Evolutionary conservation across 805 yeast genomes (phyloP).

Genomic region (Candida boleticola): DNA sequence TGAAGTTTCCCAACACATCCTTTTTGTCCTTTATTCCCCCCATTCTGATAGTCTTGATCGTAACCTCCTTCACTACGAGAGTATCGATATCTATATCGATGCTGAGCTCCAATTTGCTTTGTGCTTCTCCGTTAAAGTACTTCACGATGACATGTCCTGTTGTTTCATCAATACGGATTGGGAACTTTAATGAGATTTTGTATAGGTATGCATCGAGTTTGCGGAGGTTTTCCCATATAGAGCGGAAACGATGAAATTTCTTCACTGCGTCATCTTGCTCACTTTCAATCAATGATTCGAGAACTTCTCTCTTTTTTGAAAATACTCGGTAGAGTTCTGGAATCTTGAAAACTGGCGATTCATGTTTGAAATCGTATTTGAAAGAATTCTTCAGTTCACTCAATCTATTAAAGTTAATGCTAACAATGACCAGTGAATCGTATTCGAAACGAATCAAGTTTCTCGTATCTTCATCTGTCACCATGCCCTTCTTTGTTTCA

Average conservation of each 20-base stretch:
- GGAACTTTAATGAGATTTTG: constrained; percentile 27
- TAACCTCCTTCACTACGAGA: not conserved
- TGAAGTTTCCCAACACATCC: not conserved
- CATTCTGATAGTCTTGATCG: not conserved
- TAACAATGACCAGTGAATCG: constrained; percentile 11
- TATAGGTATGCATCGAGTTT: constrained; percentile 29
- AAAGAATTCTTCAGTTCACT: not conserved
- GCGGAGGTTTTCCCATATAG: constrained; percentile 17
- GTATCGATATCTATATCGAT: not conserved
- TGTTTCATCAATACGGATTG: constrained; percentile 15
- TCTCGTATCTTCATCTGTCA: too few relatives aligned
- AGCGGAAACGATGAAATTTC: constrained; percentile 16
- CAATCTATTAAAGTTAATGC: constrained; percentile 8
- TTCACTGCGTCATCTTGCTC: constrained; percentile 11
- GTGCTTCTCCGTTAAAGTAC: not conserved
- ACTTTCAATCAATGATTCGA: too few relatives aligned
- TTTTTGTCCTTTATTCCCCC: not conserved
- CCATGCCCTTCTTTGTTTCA: not conserved
- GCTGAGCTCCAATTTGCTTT: constrained; percentile 1
- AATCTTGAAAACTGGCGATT: not conserved
- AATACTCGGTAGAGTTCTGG: not conserved
- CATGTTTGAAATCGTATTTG: not conserved
- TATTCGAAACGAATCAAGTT: too few relatives aligned
- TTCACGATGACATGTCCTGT: constrained; percentile 6
- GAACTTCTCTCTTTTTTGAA: not conserved